Conservation (phyloP, 78 protist species). For the Dictyostelium citrinum region DNA sequence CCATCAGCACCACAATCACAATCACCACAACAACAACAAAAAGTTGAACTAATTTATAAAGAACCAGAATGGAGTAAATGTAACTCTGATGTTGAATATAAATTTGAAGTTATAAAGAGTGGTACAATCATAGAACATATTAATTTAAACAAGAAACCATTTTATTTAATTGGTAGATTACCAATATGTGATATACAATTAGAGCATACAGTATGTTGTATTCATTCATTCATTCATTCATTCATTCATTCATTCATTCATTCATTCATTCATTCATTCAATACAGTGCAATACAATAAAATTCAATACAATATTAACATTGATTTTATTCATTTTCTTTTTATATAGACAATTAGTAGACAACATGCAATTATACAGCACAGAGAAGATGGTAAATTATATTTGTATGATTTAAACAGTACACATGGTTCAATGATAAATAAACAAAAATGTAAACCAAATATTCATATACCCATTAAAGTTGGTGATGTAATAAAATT, state of each 20-base stretch:
- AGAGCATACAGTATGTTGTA: slow-evolving; percentile 37
- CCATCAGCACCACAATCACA: neutral
- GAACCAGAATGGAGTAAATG: slow-evolving; percentile 63
- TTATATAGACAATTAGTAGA: slow-evolving; percentile 53
- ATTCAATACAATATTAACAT: too few relatives aligned
- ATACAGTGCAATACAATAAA: neutral
- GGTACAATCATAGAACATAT: slow-evolving; percentile 42
- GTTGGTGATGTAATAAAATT: slow-evolving; percentile 62
- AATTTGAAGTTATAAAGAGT: slow-evolving; percentile 58
- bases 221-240: too few relatives aligned
- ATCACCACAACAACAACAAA: neutral
- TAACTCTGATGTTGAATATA: neutral
- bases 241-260: neutral
- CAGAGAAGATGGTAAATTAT: slow-evolving; percentile 5
- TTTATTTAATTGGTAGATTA: slow-evolving; percentile 58
- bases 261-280: neutral
- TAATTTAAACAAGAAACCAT: slow-evolving; percentile 5
- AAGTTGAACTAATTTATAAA: slow-evolving; percentile 37
- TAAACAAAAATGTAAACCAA: slow-evolving; percentile 32
- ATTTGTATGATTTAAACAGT: slow-evolving; percentile 59
- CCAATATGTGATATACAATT: slow-evolving; percentile 72
- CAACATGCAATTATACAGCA: slow-evolving; percentile 81
- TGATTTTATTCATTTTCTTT: neutral
- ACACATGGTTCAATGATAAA: slow-evolving; percentile 79
- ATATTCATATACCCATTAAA: neutral